phyloP scores from a whole-genome alignment of 129 eudicot species.

The Flaveria trinervia region DNA sequence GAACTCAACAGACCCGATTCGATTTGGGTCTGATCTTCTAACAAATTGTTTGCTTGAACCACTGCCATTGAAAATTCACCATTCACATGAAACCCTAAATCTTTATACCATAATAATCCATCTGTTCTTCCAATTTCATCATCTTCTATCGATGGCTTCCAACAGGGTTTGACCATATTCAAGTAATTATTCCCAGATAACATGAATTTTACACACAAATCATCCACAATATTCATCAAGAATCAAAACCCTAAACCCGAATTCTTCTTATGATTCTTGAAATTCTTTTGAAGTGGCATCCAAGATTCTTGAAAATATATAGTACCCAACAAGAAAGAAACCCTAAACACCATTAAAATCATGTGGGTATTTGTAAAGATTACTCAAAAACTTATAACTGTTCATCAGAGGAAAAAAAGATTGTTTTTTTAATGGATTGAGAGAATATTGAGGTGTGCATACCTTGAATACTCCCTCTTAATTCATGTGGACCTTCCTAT shows the following conservation, averaged over 20 bases:
- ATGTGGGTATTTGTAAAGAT: slow-evolving; percentile 70
- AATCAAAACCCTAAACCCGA: slow-evolving; percentile 34
- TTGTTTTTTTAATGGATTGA: slow-evolving; percentile 32
- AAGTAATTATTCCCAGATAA: slow-evolving; percentile 44
- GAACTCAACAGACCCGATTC: slow-evolving; percentile 81
- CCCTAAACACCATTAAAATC: slow-evolving; percentile 56
- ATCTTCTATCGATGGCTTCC: slow-evolving; percentile 65
- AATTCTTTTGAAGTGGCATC: slow-evolving; percentile 11
- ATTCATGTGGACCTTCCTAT: slow-evolving; percentile 61
- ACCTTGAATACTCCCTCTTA: slow-evolving; percentile 75
- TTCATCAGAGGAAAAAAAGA: slow-evolving; percentile 6
- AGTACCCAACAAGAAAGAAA: slow-evolving; percentile 50
- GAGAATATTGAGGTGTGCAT: slow-evolving; percentile 75
- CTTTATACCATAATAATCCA: slow-evolving; percentile 89
- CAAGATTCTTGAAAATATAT: slow-evolving; percentile 41
- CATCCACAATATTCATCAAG: slow-evolving; percentile 46
- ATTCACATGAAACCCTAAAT: slow-evolving; percentile 63
- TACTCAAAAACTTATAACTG: slow-evolving; percentile 20
- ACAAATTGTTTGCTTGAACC: slow-evolving; percentile 78
- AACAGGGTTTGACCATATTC: slow-evolving; percentile 71
- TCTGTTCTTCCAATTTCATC: slow-evolving; percentile 60
- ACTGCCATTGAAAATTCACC: slow-evolving; percentile 97
- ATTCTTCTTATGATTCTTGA: slow-evolving; percentile 5
- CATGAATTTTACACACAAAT: slow-evolving; percentile 36
- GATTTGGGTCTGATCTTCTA: slow-evolving; percentile 85